Conservation (phyloP, 257 asterid species). For the Solanum dulcamara region DNA sequence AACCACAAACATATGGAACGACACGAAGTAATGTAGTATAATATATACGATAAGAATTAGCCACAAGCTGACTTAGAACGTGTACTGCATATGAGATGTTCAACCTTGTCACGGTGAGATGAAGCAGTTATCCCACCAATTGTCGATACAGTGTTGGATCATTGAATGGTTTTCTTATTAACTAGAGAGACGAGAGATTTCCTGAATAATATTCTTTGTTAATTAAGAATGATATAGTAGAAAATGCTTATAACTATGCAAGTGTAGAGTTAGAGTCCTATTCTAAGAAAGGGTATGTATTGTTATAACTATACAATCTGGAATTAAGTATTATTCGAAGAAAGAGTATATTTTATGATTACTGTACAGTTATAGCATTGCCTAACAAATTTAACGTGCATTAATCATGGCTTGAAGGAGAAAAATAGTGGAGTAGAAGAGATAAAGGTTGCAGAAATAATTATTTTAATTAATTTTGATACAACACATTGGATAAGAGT, state of each 20-base stretch:
- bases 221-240: background rate
- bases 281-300: background rate
- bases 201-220: background rate
- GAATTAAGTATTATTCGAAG: background rate
- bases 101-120: no score
- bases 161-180: no score
- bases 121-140: no score
- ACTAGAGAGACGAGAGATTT: background rate
- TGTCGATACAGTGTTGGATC: no score
- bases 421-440: background rate
- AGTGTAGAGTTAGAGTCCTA: background rate
- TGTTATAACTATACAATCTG: background rate
- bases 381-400: background rate
- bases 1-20: no score
- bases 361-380: background rate
- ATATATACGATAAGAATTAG: no score
- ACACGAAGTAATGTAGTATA: no score
- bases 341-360: background rate
- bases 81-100: no score
- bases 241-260: background rate
- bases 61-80: no score
- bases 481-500: no score
- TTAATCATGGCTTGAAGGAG: background rate
- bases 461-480: no score
- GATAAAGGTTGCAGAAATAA: background rate